Evolutionary conservation across 352 stramenopile genomes (phyloP).

Genomic region (Globisporangium heterothallicum): DNA sequence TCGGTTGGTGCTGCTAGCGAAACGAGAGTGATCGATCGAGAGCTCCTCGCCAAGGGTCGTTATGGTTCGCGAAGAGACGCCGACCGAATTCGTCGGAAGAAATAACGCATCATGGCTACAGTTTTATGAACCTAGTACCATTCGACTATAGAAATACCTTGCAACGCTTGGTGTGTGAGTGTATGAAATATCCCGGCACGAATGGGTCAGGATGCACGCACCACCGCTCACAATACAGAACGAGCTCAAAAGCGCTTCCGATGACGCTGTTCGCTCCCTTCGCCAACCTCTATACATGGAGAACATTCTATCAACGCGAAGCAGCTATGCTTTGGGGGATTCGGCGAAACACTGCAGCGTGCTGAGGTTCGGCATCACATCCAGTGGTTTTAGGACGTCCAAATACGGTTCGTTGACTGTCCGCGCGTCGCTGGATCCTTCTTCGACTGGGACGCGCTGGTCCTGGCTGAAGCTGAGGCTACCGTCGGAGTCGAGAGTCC

Average conservation of each 20-base stretch:
- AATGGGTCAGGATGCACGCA: too few species aligned
- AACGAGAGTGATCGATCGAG: too few species aligned
- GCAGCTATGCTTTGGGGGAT: neutral
- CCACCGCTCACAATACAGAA: too few species aligned
- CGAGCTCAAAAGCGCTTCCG: slow-evolving; percentile 4
- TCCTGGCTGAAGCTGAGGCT: slow-evolving; percentile 60
- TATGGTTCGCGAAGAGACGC: too few species aligned
- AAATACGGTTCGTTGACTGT: slow-evolving; percentile 42
- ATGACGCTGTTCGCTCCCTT: neutral
- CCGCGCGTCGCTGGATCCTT: slow-evolving; percentile 57
- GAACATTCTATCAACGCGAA: slow-evolving; percentile 2
- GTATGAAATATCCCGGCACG: too few species aligned
- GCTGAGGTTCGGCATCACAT: slow-evolving; percentile 38
- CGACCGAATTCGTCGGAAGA: too few species aligned
- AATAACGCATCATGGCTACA: too few species aligned
- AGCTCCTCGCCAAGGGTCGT: too few species aligned
- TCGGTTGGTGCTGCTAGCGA: too few species aligned
- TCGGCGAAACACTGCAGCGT: slow-evolving; percentile 46
- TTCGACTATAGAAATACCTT: too few species aligned
- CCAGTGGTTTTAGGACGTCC: slow-evolving; percentile 36
- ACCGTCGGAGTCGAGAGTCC: slow-evolving; percentile 69
- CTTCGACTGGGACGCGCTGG: slow-evolving; percentile 32
- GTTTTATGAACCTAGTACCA: too few species aligned
- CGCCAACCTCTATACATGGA: neutral
- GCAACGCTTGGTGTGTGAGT: too few species aligned